Base-by-base conservation (phyloP, 192 early-diverging fungal genomes). In the Allomyces macrogynus region DNA sequence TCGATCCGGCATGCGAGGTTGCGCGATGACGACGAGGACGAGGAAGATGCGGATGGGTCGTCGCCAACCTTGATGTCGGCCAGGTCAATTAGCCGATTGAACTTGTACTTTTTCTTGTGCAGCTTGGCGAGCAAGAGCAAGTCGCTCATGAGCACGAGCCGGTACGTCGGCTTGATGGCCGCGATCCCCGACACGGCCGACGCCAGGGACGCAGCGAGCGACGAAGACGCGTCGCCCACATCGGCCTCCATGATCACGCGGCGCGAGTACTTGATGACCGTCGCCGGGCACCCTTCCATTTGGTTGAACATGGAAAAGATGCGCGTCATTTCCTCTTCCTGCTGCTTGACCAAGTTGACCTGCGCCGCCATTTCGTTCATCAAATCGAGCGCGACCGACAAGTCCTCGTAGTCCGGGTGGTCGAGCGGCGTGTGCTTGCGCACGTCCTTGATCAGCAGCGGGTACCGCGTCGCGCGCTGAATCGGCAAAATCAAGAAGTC, bases 321-420 rank as follows among this genome's bases (percentile, higher is more conserved):
- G 1, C 71, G 73, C 16, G 74, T 72, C 1, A 66, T 62, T 42
- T 76, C 73, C 64, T 77, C 74, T 63, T 78, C 81, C 61, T 70
- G 66, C 10, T 72, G 67, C 70, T 83, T 82, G 66, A 76, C 76
- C 40, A 80, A 72, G 65, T 83, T 78, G 40, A 82, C 80, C 23
- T 66, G 60, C 16, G 66, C 61, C 8, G 80, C 80, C 32, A 82
- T 70, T 22, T 61, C 62, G 12, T 24, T 60, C 73, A 82, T 76
- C 24, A 76, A 62, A 57, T 76, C 70, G 44, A 64, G 70, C 0
- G 81, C 81, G 1, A 60, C 54, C 26, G 66, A 43, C 23, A 83
- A 62, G 68, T 72, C 43, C 44, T 49, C 23, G 27, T 67, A 63
- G 65, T 83, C 81, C 8, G 81, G 80, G 66, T 83, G 81, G 5